Conservation (phyloP, 1,284 basidiomycete genomes). For the Cutaneotrichosporon mucoides region DNA sequence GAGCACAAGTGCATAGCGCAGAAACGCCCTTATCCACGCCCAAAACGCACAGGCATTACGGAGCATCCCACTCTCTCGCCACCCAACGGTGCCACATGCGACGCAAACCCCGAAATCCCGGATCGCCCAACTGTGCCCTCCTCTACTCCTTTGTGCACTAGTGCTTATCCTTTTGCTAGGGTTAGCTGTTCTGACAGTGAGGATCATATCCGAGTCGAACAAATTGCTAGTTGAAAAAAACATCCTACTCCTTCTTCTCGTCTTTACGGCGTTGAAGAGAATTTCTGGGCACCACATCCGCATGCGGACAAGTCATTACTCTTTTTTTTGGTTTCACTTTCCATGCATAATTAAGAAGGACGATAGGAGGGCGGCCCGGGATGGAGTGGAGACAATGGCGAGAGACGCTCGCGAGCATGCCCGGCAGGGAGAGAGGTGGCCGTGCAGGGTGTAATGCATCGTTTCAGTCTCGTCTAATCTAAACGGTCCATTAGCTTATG, state of each 20-base stretch:
- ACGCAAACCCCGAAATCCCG: background rate
- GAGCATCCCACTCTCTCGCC: too few species aligned
- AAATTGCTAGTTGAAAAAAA: slow-evolving; percentile 20
- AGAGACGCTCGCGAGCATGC: too few species aligned
- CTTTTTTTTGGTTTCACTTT: background rate
- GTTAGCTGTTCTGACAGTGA: slow-evolving; percentile 16
- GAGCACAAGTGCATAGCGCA: too few species aligned
- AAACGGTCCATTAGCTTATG: too few species aligned
- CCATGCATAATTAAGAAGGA: background rate
- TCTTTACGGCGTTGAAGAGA: slow-evolving; percentile 7
- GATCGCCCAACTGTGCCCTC: background rate
- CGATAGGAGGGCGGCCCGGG: background rate
- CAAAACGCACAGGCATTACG: too few species aligned
- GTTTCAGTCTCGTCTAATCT: too few species aligned
- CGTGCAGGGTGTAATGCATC: too few species aligned
- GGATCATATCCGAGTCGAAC: slow-evolving; percentile 15
- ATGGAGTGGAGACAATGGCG: background rate
- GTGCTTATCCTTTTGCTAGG: slow-evolving; percentile 15
- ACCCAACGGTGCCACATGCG: background rate
- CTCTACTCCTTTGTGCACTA: background rate
- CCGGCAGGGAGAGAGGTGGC: too few species aligned
- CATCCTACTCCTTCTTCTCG: slow-evolving; percentile 7
- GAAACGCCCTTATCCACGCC: too few species aligned
- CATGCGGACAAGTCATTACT: background rate
- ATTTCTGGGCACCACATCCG: slow-evolving; percentile 9